Base-by-base conservation (phyloP, 148 eudicot genomes). In the Chenopodium suecicum region DNA sequence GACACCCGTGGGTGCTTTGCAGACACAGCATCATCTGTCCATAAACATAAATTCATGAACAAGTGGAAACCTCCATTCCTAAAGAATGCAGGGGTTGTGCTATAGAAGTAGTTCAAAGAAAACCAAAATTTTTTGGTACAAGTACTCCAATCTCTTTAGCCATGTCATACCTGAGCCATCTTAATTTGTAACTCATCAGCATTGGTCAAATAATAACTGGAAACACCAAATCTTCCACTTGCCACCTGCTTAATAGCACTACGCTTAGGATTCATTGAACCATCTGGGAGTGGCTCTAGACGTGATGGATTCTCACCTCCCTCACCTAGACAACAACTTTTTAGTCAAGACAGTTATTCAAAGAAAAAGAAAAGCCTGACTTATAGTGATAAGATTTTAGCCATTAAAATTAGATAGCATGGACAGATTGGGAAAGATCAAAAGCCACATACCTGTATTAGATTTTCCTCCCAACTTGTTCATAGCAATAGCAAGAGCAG, bases 221-320 rank as follows among this genome's bases (percentile, higher is more conserved):
- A 92, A 83, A 97, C 99, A 56, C 99, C 99, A 84, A 97, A 97
- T 89, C 99, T 91, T 81, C 99, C 99, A 88, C 99, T 97, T 41
- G 99, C 98, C 77, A 97, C 99, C 88, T 97, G 99, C 91, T 97
- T 97, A 81, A 97, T 97, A 58, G 98, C 89, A 84, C 99, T 97
- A 71, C 99, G 91, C 85, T 84, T 89, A 1, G 97, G 98, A 87
- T 97, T 97, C 91, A 84, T 91, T 54, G 95, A 90, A 84, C 99
- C 99, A 88, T 97, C 92, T 60, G 94, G 84, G 81, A 92, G 94
- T 74, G 95, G 95, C 83, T 88, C 96, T 90, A 97, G 76, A 69
- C 99, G 99, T 80, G 98, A 90, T 76, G 99, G 99, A 73, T 97
- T 91, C 85, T 97, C 99, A 73, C 99, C 99, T 84, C 99, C 99